phyloP scores from a whole-genome alignment of 139 green algal genomes.

The Auxenochlorella protothecoides region DNA sequence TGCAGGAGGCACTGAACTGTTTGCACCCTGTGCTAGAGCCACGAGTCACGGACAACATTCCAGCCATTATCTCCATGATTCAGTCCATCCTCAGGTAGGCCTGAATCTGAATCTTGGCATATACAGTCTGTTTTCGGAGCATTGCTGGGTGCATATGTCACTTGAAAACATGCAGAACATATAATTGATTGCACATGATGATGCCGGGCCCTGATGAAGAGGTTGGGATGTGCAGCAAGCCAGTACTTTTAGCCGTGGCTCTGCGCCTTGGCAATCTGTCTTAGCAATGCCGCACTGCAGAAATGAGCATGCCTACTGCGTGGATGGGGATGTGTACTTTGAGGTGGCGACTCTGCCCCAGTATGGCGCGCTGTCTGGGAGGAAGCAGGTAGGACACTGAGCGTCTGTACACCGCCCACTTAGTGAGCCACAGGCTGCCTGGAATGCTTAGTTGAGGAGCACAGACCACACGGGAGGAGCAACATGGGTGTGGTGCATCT shows the following conservation, averaged over 20 bases:
- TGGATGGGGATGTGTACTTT: constrained; percentile 88
- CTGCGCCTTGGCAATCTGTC: neutral
- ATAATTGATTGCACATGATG: too few species aligned
- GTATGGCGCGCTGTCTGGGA: constrained; percentile 83
- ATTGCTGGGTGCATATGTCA: too few species aligned
- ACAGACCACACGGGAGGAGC: too few species aligned
- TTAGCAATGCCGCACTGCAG: neutral
- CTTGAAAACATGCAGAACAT: too few species aligned
- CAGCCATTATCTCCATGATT: constrained; percentile 82
- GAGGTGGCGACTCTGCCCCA: constrained; percentile 63
- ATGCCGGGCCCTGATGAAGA: too few species aligned
- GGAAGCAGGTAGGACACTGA: constrained; percentile 37
- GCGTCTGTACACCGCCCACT: too few species aligned
- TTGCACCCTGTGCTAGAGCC: constrained; percentile 78
- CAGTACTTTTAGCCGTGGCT: neutral
- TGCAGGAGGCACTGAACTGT: constrained; percentile 50
- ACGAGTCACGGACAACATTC: constrained; percentile 77
- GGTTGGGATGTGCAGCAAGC: too few species aligned
- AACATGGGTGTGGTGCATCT: neutral
- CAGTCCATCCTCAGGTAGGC: constrained; percentile 53
- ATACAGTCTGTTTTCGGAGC: too few species aligned
- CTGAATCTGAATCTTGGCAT: too few species aligned
- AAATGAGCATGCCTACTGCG: constrained; percentile 81
- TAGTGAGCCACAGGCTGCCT: too few species aligned
- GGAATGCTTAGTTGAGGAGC: too few species aligned